Evolutionary conservation across 805 yeast species (phyloP), one percentile per base, ranked within the genome.

Genomic region (Ogataea haglerorum): DNA sequence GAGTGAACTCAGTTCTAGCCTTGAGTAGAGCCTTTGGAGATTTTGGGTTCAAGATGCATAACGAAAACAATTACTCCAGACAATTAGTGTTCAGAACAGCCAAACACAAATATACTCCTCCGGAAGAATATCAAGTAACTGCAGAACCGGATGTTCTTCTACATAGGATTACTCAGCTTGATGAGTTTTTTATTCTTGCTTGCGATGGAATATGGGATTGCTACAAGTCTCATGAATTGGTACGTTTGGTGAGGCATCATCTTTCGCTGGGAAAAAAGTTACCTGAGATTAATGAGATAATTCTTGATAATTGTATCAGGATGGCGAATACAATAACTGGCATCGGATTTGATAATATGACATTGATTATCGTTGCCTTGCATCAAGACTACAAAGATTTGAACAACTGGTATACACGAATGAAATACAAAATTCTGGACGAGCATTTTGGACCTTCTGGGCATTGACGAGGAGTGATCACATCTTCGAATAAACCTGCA

Each of bases 151-250:
- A 85, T 52, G 74, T 83, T 2, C 66, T 84, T 27, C 67, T 71
- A 45, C 88, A 82, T 55, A 65, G 69, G 49, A 32, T 56, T 5
- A 60, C 70, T 15, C 49, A 51, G 1, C 56, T 61, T 14, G 88
- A 84, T 53, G 91, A 85, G 58, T 85, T 85, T 58, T 56, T 85
- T 15, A 73, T 85, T 2, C 61, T 85, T 39, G 91, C 88, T 1
- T 85, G 95, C 63, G 95, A 85, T 62, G 95, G 95, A 31, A 79
- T 85, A 33, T 85, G 90, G 91, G 93, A 85, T 59, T 72, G 78
- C 26, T 75, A 73, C 53, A 77, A 75, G 43, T 80, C 81, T 48
- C 70, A 68, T 31, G 76, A 78, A 38, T 54, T 85, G 38, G 64
- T 80, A 2, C 60, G 66, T 16, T 60, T 75, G 25, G 74, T 85